Evolutionary conservation across 257 asterid genomes (phyloP).

Genomic region (Nicotiana attenuata): DNA sequence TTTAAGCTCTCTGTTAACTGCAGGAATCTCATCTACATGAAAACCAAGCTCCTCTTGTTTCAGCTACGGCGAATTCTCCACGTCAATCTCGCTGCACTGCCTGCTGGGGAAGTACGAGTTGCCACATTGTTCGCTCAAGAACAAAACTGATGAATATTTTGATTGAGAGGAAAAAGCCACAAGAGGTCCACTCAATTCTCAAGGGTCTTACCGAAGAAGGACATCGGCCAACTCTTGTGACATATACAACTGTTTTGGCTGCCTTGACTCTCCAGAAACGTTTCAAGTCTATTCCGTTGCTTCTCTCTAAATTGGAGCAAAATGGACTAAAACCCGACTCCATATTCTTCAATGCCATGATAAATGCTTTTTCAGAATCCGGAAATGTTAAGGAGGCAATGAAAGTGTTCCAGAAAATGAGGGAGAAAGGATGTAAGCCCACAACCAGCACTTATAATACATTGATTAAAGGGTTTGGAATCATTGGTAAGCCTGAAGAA

Average conservation of each 20-base stretch:
- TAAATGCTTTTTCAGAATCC: conserved; percentile 91
- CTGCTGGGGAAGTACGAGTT: conserved; percentile 47
- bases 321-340: conserved; percentile 84
- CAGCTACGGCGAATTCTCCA: conserved; percentile 29
- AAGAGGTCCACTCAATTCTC: conserved; percentile 61
- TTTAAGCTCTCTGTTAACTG: conserved; percentile 1
- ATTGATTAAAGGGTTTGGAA: conserved; percentile 80
- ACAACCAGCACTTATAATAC: conserved; percentile 81
- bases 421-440: conserved; percentile 73
- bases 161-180: conserved; percentile 59
- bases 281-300: conserved; percentile 72
- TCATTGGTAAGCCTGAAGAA: conserved; percentile 81
- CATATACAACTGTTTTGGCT: conserved; percentile 78
- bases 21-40: conserved; percentile 51
- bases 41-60: conserved; percentile 21
- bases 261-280: conserved; percentile 76
- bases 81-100: conserved; percentile 40
- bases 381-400: conserved; percentile 83
- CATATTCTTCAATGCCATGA: conserved; percentile 86
- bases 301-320: conserved; percentile 58
- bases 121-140: conserved; percentile 73
- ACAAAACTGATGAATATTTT: conserved; percentile 79
- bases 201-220: conserved; percentile 71
- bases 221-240: conserved; percentile 82
- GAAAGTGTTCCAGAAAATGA: conserved; percentile 64